Evolutionary conservation across 2,329 filamentous ascomycete species (phyloP).

Genomic region (Bisporella sp.): DNA sequence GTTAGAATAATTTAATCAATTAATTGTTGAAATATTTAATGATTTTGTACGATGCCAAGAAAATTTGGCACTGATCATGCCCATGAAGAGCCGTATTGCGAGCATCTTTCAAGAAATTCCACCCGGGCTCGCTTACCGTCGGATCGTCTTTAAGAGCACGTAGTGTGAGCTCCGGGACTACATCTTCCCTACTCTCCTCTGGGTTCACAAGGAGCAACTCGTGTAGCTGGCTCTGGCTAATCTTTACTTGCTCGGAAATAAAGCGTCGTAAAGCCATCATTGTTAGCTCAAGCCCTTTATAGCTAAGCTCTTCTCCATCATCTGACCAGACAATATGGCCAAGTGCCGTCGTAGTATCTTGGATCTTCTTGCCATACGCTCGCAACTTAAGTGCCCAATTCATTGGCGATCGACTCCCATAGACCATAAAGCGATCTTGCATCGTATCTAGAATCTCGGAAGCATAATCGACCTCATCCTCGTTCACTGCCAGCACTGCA

Average conservation of each 20-base stretch:
- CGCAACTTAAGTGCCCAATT: constrained; percentile 10
- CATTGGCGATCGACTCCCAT: constrained; percentile 6
- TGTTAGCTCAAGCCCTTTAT: constrained; percentile 7
- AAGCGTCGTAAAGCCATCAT: constrained; percentile 4
- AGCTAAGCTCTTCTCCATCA: constrained; percentile 6
- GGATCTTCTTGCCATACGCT: constrained; percentile 6
- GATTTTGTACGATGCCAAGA: too few relatives aligned
- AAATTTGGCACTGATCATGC: too few relatives aligned
- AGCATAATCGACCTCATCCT: constrained; percentile 2
- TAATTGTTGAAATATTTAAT: too few relatives aligned
- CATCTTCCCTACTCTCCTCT: constrained; percentile 1
- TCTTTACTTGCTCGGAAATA: not conserved
- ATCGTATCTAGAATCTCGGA: constrained; percentile 6
- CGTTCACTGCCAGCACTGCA: constrained; percentile 4
- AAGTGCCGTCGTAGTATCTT: constrained; percentile 5
- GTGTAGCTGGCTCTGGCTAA: constrained; percentile 1
- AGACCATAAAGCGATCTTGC: constrained; percentile 12
- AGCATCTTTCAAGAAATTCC: constrained; percentile 1
- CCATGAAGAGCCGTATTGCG: too few relatives aligned
- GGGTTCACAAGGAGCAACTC: constrained; percentile 2
- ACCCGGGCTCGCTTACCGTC: constrained; percentile 2
- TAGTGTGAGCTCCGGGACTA: constrained; percentile 1
- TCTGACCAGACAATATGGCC: constrained; percentile 6
- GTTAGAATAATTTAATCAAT: too few relatives aligned
- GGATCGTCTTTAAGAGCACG: constrained; percentile 5